phyloP scores from a whole-genome alignment of 1,284 basidiomycete species.

The Ustilago nuda region DNA sequence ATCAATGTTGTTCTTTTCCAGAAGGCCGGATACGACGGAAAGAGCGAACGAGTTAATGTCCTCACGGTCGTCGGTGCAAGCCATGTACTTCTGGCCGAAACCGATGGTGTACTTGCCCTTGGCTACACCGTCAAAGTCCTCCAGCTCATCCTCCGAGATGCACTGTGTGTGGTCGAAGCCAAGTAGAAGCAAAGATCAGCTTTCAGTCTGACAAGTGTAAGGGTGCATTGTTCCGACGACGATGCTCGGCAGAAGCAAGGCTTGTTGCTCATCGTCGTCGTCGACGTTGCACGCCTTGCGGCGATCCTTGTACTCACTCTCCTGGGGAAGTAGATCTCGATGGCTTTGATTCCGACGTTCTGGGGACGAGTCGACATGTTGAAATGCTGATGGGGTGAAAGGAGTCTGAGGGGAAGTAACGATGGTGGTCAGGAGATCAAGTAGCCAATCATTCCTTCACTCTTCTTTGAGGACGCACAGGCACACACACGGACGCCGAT shows the following conservation, averaged over 20 bases:
- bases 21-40: slow-evolving; percentile 79
- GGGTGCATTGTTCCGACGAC: not conserved
- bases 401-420: slow-evolving; percentile 25
- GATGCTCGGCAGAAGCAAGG: not conserved
- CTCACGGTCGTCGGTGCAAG: slow-evolving; percentile 91
- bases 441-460: not conserved
- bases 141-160: slow-evolving; percentile 71
- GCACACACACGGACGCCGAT: slow-evolving; percentile 4
- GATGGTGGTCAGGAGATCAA: slow-evolving; percentile 12
- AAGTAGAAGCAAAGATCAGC: slow-evolving; percentile 10
- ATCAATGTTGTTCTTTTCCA: slow-evolving; percentile 96
- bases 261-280: slow-evolving; percentile 4
- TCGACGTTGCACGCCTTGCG: not conserved
- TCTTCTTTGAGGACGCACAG: not conserved
- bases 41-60: slow-evolving; percentile 98
- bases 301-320: slow-evolving; percentile 74
- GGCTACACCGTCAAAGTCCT: slow-evolving; percentile 93
- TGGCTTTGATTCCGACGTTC: slow-evolving; percentile 90
- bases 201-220: not conserved
- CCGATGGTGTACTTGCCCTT: slow-evolving; percentile 99
- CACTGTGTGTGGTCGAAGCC: slow-evolving; percentile 38
- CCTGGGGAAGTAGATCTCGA: slow-evolving; percentile 94
- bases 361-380: slow-evolving; percentile 75
- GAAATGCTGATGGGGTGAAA: slow-evolving; percentile 23
- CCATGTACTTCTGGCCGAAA: slow-evolving; percentile 97